Base-by-base conservation (phyloP, 2,329 filamentous ascomycete genomes). In the Trichoderma citrinoviride region DNA sequence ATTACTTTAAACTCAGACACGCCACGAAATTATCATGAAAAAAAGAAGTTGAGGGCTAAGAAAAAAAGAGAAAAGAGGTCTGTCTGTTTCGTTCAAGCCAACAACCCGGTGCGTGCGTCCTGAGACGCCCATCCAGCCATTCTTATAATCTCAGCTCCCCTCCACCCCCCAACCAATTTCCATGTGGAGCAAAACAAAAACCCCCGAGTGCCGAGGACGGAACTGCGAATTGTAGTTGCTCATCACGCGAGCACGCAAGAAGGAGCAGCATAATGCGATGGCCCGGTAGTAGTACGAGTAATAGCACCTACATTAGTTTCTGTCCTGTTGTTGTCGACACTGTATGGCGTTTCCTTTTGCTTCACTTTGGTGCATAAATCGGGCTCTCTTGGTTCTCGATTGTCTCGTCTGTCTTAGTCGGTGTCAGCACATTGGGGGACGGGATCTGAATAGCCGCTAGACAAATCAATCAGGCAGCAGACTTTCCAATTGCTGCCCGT, bases 311-410 rank as follows among this genome's bases (percentile, higher is more conserved):
- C 29, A 37, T 37, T 40, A 40, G 29, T 23, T 33, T n/a, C 27
- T 17, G 21, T 37, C 21, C n/a, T n/a, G n/a, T n/a, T n/a, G n/a
- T 19, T 23, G 19, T 41, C 33, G 41, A 54, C 58, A 62, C 58
- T 62, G 58, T 62, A 54, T 46, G 25, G 29, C 8, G 29, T 8
- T 7, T 8, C 10, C n/a, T 0, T 14, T n/a, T 37, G 5, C 47
- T 49, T 62, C 58, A 54, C 49, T n/a, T 62, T 62, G 58, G 58
- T 62, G 58, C 58, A 62, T 62, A 62, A 62, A 54, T 47, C 14
- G 12, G 56, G 2, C 5, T 37, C 10, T 14, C n/a, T 12, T 12
- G 7, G 33, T 14, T 5, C 10, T 37, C 33, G 10, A 37, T 14
- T 14, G 10, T 1, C 33, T 19, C n/a, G n/a, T 40, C 19, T 46